Conservation (phyloP, 495 filamentous ascomycete genomes). For the Talaromyces adpressus region DNA sequence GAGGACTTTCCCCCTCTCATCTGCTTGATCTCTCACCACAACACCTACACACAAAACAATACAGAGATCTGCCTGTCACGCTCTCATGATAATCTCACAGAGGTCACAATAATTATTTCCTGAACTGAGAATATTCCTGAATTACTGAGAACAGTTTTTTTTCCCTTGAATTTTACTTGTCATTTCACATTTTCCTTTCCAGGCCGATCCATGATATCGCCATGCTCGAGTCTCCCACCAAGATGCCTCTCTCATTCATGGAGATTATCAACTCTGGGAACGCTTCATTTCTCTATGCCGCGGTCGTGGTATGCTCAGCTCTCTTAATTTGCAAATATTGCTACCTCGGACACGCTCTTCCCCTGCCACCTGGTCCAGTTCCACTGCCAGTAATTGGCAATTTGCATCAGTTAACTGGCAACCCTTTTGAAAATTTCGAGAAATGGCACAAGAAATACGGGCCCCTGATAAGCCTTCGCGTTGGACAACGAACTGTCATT, state of each 20-base stretch:
- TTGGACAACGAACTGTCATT: conserved; percentile 50
- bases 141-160: background rate
- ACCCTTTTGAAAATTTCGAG: conserved; percentile 47
- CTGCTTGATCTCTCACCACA: too few relatives aligned
- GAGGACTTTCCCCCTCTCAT: too few relatives aligned
- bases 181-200: background rate
- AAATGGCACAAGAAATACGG: conserved; percentile 58
- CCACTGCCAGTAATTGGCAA: conserved; percentile 49
- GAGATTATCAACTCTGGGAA: background rate
- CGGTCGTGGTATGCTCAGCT: background rate
- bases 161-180: background rate
- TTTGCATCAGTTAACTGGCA: conserved; percentile 41
- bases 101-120: background rate
- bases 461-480: conserved; percentile 52
- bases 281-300: background rate
- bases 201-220: background rate
- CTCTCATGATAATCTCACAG: background rate
- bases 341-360: background rate
- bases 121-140: background rate
- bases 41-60: too few relatives aligned
- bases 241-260: background rate
- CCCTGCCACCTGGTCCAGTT: conserved; percentile 16
- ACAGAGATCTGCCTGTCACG: too few relatives aligned
- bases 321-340: background rate
- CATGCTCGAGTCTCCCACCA: background rate